phyloP scores from a whole-genome alignment of 23 red algal species.

The Gracilaria gracilis region DNA sequence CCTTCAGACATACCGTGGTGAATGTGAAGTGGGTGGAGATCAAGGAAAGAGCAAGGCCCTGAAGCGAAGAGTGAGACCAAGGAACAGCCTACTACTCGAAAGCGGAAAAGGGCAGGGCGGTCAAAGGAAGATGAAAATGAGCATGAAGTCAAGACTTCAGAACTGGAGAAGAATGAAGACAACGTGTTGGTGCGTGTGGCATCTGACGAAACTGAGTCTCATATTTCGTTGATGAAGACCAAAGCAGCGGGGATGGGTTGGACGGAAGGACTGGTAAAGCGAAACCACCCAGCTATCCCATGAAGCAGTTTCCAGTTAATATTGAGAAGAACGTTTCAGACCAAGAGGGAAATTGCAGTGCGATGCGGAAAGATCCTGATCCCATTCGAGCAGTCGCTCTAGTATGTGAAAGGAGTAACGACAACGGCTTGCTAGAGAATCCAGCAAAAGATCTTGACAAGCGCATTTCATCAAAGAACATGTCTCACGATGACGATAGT shows the following conservation, averaged over 20 bases:
- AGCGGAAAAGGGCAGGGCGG: neutral
- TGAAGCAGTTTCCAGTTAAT: too few relatives aligned
- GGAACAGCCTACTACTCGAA: slow-evolving; percentile 12
- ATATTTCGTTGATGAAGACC: neutral
- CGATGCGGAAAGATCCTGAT: too few relatives aligned
- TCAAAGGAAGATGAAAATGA: neutral
- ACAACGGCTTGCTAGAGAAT: too few relatives aligned
- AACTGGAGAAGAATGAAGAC: neutral
- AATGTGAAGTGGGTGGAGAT: too few relatives aligned
- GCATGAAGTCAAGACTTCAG: neutral
- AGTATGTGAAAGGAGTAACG: neutral
- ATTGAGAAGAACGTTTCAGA: neutral
- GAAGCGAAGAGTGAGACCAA: neutral
- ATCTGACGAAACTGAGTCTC: neutral
- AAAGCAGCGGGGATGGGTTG: neutral
- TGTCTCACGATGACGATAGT: neutral
- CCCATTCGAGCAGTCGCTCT: neutral
- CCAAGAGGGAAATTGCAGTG: neutral
- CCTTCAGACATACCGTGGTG: too few relatives aligned
- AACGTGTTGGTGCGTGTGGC: neutral
- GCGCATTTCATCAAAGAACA: neutral
- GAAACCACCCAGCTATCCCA: neutral
- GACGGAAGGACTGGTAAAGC: neutral
- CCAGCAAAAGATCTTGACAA: neutral
- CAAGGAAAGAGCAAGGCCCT: too few relatives aligned